Evolutionary conservation across 306 rosid genomes (phyloP).

Genomic region (Spatholobus suberectus): DNA sequence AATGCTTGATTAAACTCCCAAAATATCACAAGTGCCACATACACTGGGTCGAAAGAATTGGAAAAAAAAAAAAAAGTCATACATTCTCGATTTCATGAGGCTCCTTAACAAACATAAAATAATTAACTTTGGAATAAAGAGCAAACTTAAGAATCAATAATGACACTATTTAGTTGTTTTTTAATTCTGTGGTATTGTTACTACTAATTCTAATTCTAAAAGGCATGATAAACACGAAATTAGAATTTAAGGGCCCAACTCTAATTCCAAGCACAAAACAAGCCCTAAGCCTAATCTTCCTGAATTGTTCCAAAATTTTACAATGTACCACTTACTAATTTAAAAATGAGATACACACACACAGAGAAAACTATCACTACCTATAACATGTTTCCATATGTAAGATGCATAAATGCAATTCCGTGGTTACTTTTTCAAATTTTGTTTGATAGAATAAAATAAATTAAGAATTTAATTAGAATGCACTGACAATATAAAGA

Average conservation of each 20-base stretch:
- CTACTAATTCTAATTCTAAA: background rate
- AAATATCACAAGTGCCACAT: background rate
- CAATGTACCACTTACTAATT: slow-evolving; percentile 5
- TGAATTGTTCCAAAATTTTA: background rate
- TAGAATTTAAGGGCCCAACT: background rate
- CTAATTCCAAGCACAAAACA: background rate
- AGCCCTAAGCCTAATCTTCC: background rate
- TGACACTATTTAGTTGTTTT: background rate
- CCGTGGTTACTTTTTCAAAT: background rate
- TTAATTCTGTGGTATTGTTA: background rate
- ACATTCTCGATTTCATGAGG: background rate
- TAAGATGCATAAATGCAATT: background rate
- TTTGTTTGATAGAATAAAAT: background rate
- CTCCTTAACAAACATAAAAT: background rate
- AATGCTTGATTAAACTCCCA: background rate
- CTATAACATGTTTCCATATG: background rate
- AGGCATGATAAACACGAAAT: background rate
- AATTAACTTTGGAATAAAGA: too few species aligned
- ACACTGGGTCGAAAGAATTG: background rate
- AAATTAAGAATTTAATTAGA: too few species aligned
- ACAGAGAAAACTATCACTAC: background rate
- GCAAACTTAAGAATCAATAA: slow-evolving; percentile 3
- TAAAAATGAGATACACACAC: background rate
- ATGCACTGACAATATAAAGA: too few species aligned
- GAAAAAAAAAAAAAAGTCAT: background rate